Evolutionary conservation across 768 basidiomycete species (phyloP), one percentile per base, ranked within the genome.

Genomic region (Cystofilobasidium macerans): DNA sequence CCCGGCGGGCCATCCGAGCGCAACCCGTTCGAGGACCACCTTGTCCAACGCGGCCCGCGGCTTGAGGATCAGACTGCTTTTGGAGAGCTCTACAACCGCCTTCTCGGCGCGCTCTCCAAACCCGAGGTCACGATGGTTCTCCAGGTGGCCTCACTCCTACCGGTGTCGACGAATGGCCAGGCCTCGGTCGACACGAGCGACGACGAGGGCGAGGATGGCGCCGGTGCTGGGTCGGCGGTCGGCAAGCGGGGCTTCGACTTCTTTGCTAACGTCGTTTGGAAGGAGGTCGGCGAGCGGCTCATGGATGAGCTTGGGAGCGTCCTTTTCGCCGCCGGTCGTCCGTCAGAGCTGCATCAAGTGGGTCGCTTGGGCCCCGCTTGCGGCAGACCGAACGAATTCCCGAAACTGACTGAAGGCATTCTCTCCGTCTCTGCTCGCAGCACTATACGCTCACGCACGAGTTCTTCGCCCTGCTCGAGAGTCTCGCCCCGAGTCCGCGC

Each of bases 241-340:
- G 69, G 36, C 43, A 67, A 62, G 48, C 30, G 61, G 28, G 82
- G 84, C 0, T 97, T 92, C 73, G 83, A 89, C 68, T 85, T 98
- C 61, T 82, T 97, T 79, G 83, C 86, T 0, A 86, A 88, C 71
- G 87, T 94, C 12, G 79, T 98, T 6, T 94, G 91, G 88, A 85
- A 85, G 13, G 90, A 93, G 76, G 76, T 94, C 24, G 87, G 85
- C 1, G 78, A 80, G 47, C 82, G 88, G 0, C 83, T 99, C 57
- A 85, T 88, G 80, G 84, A 86, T 67, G 89, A 94, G 73, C 77
- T 98, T 48, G 93, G 94, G 0, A 77, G 77, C 26, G 77, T 84
- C 11, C 82, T 98, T 1, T 99, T 98, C 75, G 85, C 93, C n/a
- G 87, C 86, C 2, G 95, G 95, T 18, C 82, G 86, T 62, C 91